Base-by-base conservation (phyloP, 2,329 filamentous ascomycete genomes). In the Endocalyx cinctus region DNA sequence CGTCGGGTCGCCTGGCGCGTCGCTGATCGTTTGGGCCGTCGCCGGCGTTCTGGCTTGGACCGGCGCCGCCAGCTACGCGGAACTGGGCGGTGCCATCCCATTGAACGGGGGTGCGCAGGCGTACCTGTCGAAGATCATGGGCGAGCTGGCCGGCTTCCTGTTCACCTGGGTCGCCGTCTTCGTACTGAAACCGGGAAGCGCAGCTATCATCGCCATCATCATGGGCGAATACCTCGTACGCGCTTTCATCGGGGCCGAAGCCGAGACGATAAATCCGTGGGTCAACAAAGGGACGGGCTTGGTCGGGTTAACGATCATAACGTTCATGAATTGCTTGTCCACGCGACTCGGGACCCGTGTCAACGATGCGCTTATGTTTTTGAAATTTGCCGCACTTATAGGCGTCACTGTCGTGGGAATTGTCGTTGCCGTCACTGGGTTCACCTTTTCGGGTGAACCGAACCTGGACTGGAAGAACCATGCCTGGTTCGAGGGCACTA, bases 191-290 rank as follows among this genome's bases (percentile, higher is more conserved):
- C 92, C 92, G 1, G 92, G 92, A 3, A 85, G 86, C 25, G 82
- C 88, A 8, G 92, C 92, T 41, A 98, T 98, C 55, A 87, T 98
- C 45, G 77, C 90, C 45, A 96, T 98, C 47, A 96, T 98, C 52
- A 96, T 97, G 70, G 92, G 92, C 27, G 92, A 98, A 63, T 98
- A 98, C 55, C 68, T 95, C n/a, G 87, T 96, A 33, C 76, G 88
- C 29, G 89, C 88, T 11, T 74, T 84, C 27, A 82, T 94, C 38
- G 89, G 89, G 7, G 80, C 88, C n/a, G 87, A 95, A 37, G 85
- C 85, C 3, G 81, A 85, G 51, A 79, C 79, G 16, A 74, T 88
- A 35, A 92, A 78, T 53, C 77, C 80, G 2, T 97, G 90, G 89
- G 76, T 96, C 53, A 88, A 86, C 67, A 98, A 97, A 66, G 75